Percentiles rank a stretch among this genome's conserved stretches.
Evolutionary conservation across 2,329 filamentous ascomycete species (phyloP).

Genomic region (Verticillium dahliae): DNA sequence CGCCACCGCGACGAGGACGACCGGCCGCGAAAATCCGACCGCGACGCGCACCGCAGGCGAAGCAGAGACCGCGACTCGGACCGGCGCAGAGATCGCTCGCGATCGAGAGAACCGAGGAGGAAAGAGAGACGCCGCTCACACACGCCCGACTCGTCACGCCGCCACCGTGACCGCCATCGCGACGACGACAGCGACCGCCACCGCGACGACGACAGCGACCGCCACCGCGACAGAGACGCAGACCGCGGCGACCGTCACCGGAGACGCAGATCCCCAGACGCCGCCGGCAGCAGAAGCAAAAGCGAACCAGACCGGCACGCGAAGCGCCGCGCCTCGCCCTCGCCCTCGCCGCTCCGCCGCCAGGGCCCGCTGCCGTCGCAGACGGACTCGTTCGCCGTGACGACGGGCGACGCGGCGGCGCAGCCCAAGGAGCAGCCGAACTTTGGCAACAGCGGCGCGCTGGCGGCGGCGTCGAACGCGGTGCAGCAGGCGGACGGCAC

Average conservation of each 20-base stretch:
- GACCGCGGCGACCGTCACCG: too few relatives aligned
- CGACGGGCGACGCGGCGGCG: conserved; percentile 39
- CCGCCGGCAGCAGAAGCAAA: conserved; percentile 1
- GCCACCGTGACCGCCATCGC: conserved; percentile 7
- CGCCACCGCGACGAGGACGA: conserved; percentile 3
- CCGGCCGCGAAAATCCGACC: conserved; percentile 1
- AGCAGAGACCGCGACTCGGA: conserved; percentile 6
- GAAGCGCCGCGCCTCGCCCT: conserved; percentile 1
- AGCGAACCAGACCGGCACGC: conserved; percentile 13
- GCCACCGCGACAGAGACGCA: conserved; percentile 20
- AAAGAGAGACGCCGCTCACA: conserved; percentile 8
- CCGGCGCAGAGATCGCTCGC: conserved; percentile 3
- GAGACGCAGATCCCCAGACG: conserved; percentile 20
- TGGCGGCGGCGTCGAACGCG: conserved; percentile 83
- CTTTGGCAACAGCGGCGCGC: conserved; percentile 68
- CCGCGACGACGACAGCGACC: conserved; percentile 13
- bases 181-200: conserved; percentile 8
- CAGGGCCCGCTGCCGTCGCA: conserved; percentile 54
- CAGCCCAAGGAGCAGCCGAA: conserved; percentile 83
- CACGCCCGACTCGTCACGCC: conserved; percentile 5
- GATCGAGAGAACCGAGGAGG: conserved; percentile 2
- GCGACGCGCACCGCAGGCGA: conserved; percentile 5
- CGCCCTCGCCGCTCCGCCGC: conserved; percentile 14
- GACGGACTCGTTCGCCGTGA: conserved; percentile 51
- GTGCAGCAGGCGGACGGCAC: conserved; percentile 66